Conservation (phyloP, 352 stramenopile genomes). For the Globisporangium nagaii region DNA sequence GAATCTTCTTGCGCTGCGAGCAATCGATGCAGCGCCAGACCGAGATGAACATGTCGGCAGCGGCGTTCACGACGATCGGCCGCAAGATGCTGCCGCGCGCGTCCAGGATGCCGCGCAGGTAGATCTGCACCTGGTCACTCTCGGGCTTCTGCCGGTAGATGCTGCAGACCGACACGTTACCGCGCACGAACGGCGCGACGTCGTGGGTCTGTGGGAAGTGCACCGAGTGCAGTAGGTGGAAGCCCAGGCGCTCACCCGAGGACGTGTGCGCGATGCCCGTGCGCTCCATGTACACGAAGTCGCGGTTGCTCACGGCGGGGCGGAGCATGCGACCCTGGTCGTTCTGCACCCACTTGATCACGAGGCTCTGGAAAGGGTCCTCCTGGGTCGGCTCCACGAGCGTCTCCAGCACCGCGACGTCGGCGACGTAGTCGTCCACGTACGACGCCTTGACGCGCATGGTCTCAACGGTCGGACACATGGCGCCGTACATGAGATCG, state of each 20-base stretch:
- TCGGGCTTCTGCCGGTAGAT: neutral
- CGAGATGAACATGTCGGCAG: conserved; percentile 5
- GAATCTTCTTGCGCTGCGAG: neutral
- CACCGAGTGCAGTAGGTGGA: conserved; percentile 11
- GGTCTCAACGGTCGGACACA: neutral
- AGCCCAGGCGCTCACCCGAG: conserved; percentile 7
- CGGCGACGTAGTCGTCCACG: neutral
- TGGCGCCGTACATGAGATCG: conserved; percentile 13
- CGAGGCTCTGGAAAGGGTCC: conserved; percentile 2
- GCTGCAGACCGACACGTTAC: conserved; percentile 5
- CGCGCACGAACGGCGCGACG: neutral
- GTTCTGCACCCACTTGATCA: neutral
- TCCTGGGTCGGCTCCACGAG: neutral
- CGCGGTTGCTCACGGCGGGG: neutral
- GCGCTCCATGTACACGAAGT: conserved; percentile 13
- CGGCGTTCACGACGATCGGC: neutral
- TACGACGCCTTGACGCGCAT: conserved; percentile 9
- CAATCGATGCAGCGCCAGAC: conserved; percentile 3
- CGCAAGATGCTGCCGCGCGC: neutral
- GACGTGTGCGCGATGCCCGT: conserved; percentile 4
- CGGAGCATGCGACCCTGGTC: neutral
- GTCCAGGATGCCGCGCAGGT: neutral
- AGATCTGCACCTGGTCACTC: neutral
- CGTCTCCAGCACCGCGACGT: neutral
- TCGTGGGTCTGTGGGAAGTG: conserved; percentile 1